A percentile compares a stretch with the other conserved stretches of the same genome.
Conservation (phyloP, 306 rosid genomes). For the Trichosanthes cucumerina region DNA sequence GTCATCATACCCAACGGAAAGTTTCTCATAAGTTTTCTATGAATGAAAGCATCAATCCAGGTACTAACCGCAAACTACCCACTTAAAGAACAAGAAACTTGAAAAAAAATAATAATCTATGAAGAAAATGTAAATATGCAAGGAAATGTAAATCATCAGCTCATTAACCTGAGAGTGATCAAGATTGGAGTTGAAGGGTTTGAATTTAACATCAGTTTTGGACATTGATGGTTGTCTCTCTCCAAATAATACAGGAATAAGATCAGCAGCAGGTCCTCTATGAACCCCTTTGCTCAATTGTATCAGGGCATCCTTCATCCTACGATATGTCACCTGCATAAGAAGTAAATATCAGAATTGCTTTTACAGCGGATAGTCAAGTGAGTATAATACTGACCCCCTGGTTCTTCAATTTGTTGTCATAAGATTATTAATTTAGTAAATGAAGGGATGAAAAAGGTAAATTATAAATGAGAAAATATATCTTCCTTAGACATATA, state of each 20-base stretch:
- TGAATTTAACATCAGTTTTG: constrained; percentile 63
- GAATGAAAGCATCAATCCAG: neutral
- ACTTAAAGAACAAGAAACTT: neutral
- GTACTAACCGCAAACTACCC: neutral
- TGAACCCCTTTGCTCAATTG: constrained; percentile 94
- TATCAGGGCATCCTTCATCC: constrained; percentile 89
- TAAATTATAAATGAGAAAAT: neutral
- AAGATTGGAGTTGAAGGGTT: constrained; percentile 58
- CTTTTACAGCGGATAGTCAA: constrained; percentile 1
- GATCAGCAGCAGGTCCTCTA: constrained; percentile 89
- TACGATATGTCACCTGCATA: constrained; percentile 76
- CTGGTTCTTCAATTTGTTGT: neutral
- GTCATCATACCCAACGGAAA: neutral
- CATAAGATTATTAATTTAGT: neutral
- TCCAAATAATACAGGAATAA: constrained; percentile 78
- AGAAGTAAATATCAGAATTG: constrained; percentile 12
- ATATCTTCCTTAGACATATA: neutral
- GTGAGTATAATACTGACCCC: neutral
- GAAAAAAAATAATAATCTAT: neutral
- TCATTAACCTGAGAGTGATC: constrained; percentile 84
- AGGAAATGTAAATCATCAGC: neutral
- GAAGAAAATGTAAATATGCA: neutral
- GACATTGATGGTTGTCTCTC: constrained; percentile 69
- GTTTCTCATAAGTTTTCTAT: neutral
- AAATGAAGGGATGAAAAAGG: neutral